phyloP scores from a whole-genome alignment of 2,329 filamentous ascomycete species.

The Ceratocystis huliohia region DNA sequence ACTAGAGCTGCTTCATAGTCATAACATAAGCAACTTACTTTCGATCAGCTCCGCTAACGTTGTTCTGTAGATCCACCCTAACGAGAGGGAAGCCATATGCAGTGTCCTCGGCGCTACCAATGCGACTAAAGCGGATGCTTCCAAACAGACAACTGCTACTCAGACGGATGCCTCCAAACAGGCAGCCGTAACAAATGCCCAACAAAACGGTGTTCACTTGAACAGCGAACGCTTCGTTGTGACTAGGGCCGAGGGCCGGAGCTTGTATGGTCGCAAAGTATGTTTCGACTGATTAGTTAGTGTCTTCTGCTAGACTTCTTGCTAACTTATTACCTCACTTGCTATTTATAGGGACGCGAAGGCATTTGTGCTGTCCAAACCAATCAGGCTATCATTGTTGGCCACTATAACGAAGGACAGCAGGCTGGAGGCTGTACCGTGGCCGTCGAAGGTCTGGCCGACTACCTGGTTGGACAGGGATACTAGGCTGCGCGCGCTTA shows the following conservation, averaged over 20 bases:
- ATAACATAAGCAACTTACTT: background rate
- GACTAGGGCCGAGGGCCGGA: slow-evolving; percentile 61
- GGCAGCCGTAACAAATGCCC: too few relatives aligned
- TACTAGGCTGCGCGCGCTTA: slow-evolving; percentile 46
- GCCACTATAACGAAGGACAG: slow-evolving; percentile 65
- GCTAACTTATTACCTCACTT: background rate
- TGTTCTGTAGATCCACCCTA: slow-evolving; percentile 26
- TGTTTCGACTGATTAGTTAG: slow-evolving; percentile 22
- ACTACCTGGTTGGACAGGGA: slow-evolving; percentile 68
- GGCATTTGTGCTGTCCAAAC: slow-evolving; percentile 79
- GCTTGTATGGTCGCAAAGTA: slow-evolving; percentile 80
- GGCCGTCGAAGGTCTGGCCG: slow-evolving; percentile 70
- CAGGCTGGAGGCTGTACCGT: slow-evolving; percentile 63
- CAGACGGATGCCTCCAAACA: too few relatives aligned
- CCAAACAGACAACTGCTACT: too few relatives aligned
- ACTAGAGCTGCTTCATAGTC: background rate
- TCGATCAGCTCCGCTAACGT: background rate
- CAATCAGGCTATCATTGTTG: slow-evolving; percentile 74
- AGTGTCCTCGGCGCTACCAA: slow-evolving; percentile 33
- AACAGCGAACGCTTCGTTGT: slow-evolving; percentile 66
- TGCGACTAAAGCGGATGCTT: too few relatives aligned
- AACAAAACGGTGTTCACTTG: slow-evolving; percentile 56
- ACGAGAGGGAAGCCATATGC: slow-evolving; percentile 47
- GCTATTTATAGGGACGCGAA: slow-evolving; percentile 48
- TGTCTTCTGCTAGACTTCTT: background rate